Conservation (phyloP, 257 asterid genomes). For the Gentiana macrophylla region DNA sequence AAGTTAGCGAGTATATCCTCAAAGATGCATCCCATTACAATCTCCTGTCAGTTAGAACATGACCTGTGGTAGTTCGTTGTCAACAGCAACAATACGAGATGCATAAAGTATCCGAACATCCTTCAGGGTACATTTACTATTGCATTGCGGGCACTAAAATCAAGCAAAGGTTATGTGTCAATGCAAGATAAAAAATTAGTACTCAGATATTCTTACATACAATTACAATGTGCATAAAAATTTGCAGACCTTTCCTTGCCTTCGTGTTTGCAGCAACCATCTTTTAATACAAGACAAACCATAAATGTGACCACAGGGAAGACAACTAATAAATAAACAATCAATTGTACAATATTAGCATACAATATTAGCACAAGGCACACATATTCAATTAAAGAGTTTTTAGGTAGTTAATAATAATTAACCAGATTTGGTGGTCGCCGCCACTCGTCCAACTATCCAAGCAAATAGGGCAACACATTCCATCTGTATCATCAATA, state of each 20-base stretch:
- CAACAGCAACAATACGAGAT: conserved; percentile 47
- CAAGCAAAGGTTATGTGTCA: background rate
- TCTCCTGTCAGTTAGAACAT: background rate
- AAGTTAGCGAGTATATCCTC: conserved; percentile 3
- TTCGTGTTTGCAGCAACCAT: conserved; percentile 53
- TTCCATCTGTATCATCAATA: conserved; percentile 52
- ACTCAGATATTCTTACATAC: background rate
- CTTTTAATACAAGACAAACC: conserved; percentile 78
- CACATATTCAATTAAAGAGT: too few species aligned
- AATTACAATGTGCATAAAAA: conserved; percentile 4
- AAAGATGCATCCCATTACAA: background rate
- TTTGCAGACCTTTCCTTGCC: conserved; percentile 55
- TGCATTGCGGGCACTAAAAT: conserved; percentile 91
- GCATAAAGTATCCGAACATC: conserved; percentile 74
- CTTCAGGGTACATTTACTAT: conserved; percentile 46
- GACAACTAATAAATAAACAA: conserved; percentile 41
- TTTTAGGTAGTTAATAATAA: background rate
- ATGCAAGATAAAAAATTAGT: background rate
- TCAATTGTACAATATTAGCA: background rate
- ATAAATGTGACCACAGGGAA: conserved; percentile 90
- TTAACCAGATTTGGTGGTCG: conserved; percentile 68
- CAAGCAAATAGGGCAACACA: conserved; percentile 75
- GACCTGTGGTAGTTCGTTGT: conserved; percentile 73
- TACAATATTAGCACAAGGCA: too few species aligned
- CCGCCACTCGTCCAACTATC: conserved; percentile 84